Evolutionary conservation across 2,329 filamentous ascomycete species (phyloP), one percentile per base, ranked within the genome.

Genomic region (Cryphonectria parasitica): DNA sequence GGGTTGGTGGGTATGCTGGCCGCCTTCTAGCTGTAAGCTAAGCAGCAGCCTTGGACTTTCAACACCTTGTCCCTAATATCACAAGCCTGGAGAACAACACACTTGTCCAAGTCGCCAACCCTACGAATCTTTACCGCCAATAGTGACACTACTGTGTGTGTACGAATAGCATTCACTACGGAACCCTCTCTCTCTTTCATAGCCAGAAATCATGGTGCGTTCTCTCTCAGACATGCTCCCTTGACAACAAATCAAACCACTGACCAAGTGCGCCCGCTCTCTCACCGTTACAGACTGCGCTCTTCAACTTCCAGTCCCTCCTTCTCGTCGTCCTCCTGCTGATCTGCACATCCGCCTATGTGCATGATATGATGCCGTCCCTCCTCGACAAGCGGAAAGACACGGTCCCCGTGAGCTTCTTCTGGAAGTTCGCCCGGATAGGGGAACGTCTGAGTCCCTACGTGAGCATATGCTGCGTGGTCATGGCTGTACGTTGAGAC

Each of bases 241-340:
- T 28, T 7, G 6, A 36, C n/a, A 41, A 62, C 19, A 41, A 36
- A 19, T 13, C 34, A 49, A 19, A n/a, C 25, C 25, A 39, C 66
- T 68, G 58, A 71, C 73, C 69, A 72, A 65, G 63, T 60, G 68
- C 70, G 64, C 61, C 19, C 31, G 49, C 49, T 43, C 22, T 28
- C 54, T 49, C 45, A 71, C 45, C 78, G 97, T 95, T 67, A 31
- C 78, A 98, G 96, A 92, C 96, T 71, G 96, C 96, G 69, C 91
- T 99, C 78, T 98, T 99, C 90, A 98, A 98, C 84, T 98, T 99
- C 86, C 94, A 98, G 82, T 97, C 94, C 71, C 92, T 98, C 76
- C 89, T 99, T 76, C 89, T 98, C 77, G 95, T 98, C 75, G 90
- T 99, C 77, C 90, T 99, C 66, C 91, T 99, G 76, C 90, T 97